Evolutionary conservation across 2,329 filamentous ascomycete genomes (phyloP).

Genomic region (Mariannaea sp.): DNA sequence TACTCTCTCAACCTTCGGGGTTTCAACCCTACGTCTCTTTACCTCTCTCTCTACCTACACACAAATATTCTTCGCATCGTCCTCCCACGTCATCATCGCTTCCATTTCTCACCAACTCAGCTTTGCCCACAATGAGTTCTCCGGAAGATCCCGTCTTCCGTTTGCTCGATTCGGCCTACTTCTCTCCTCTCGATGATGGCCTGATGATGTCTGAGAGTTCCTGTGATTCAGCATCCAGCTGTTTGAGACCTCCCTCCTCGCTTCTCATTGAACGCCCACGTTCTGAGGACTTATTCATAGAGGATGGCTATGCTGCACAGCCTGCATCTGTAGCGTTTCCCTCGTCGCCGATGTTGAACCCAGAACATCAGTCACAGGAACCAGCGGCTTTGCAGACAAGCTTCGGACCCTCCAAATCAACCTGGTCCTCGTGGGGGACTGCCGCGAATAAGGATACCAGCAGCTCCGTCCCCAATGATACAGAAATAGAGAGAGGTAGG

Average conservation of each 20-base stretch:
- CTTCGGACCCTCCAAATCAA: not conserved
- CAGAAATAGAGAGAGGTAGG: not conserved
- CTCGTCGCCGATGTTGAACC: constrained; percentile 7
- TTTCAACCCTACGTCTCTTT: too few species aligned
- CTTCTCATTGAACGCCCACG: constrained; percentile 23
- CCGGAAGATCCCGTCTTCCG: not conserved
- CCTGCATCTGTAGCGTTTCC: not conserved
- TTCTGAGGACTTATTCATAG: not conserved
- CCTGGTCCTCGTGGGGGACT: constrained; percentile 11
- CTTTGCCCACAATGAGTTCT: not conserved
- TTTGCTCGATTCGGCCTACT: not conserved
- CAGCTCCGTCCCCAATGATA: too few species aligned
- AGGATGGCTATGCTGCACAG: not conserved
- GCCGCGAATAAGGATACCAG: constrained; percentile 2
- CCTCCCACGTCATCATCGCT: not conserved
- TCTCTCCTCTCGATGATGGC: not conserved
- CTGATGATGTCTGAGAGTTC: constrained; percentile 1
- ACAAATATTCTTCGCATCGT: too few species aligned
- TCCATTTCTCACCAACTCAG: not conserved
- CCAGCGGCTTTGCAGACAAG: constrained; percentile 9
- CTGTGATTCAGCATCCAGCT: constrained; percentile 12
- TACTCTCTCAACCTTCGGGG: too few species aligned
- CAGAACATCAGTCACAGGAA: not conserved
- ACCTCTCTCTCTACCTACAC: too few species aligned
- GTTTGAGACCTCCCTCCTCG: constrained; percentile 20